Evolutionary conservation across 495 filamentous ascomycete genomes (phyloP), one percentile per base, ranked within the genome.

Genomic region (Penicillium lividum): DNA sequence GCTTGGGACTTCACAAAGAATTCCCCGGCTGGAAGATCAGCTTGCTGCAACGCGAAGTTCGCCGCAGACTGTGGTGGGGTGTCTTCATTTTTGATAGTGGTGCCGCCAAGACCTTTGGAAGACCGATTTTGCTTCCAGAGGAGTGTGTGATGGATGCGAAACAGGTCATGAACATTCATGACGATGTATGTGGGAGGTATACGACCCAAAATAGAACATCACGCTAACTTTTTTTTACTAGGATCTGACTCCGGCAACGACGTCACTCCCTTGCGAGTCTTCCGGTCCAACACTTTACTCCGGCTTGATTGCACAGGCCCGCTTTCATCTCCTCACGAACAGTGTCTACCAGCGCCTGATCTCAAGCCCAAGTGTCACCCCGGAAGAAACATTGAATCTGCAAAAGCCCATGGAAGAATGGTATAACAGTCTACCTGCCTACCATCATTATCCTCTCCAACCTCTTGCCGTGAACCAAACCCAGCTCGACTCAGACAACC

Each of bases 1-100:
- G 80, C 56, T 58, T 83, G 31, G 81, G 81, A 8, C 69, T 83
- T 22, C 80, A 83, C 54, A 83, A 83, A 54, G 81, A 82, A 60
- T 82, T 83, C 52, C 79, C 71, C 22, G 73, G 73, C 7, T 82
- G 81, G 81, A 75, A 80, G 51, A 80, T 80, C 57, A 80, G 73
- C 56, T 72, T 78, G n/a, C 68, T 82, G 1, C 71, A 79, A 58
- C 77, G 71, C 44, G 77, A 79, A 52, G 69, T 79, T n/a, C 69
- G 77, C 40, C 58, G 77, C 49, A 69, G 77, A 49, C 52, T 78
- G 31, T 79, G 77, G 77, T 79, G 77, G 77, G 75, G 75, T 25
- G 75, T 79, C 2, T 79, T 75, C 49, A 79, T 79, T 9, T 79
- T 79, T 44, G 77, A 79, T 52, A 78, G 75, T 31, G 77, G 77